A percentile compares a stretch with the other conserved stretches of the same genome.
Conservation (phyloP, 208 protist genomes). For the Trypanosoma cruzi region DNA sequence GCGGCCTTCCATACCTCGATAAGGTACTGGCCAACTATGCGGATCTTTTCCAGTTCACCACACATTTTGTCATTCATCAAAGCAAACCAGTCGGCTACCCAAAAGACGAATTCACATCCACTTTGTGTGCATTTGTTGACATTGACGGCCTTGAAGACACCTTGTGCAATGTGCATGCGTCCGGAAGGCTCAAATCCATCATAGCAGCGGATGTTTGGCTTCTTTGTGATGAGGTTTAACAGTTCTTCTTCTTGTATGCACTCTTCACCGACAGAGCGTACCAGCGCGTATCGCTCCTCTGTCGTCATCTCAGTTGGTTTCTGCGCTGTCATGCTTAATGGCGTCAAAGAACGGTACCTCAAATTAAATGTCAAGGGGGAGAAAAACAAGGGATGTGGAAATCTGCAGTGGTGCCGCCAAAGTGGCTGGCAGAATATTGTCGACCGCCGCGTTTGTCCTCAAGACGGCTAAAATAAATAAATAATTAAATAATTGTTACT, state of each 20-base stretch:
- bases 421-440: conserved; percentile 19
- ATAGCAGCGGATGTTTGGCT: conserved; percentile 95
- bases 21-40: conserved; percentile 96
- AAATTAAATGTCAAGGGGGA: not conserved
- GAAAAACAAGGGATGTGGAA: not conserved
- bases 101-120: conserved; percentile 98
- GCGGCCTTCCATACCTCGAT: conserved; percentile 99
- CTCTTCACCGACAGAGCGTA: conserved; percentile 96
- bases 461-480: not conserved
- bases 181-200: conserved; percentile 99
- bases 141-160: conserved; percentile 99
- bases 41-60: conserved; percentile 98
- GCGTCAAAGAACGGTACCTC: conserved; percentile 1
- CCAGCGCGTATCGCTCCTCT: conserved; percentile 79
- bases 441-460: conserved; percentile 23
- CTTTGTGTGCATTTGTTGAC: conserved; percentile 98
- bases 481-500: not conserved
- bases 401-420: conserved; percentile 1
- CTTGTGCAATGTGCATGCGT: conserved; percentile 99
- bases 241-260: conserved; percentile 96
- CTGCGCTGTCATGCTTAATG: not conserved
- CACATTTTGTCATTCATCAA: conserved; percentile 99
- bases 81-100: conserved; percentile 99
- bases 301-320: conserved; percentile 2
- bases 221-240: conserved; percentile 90